phyloP scores from a whole-genome alignment of 202 grass and related monocot genomes.

The Miscanthus sacchariflorus region DNA sequence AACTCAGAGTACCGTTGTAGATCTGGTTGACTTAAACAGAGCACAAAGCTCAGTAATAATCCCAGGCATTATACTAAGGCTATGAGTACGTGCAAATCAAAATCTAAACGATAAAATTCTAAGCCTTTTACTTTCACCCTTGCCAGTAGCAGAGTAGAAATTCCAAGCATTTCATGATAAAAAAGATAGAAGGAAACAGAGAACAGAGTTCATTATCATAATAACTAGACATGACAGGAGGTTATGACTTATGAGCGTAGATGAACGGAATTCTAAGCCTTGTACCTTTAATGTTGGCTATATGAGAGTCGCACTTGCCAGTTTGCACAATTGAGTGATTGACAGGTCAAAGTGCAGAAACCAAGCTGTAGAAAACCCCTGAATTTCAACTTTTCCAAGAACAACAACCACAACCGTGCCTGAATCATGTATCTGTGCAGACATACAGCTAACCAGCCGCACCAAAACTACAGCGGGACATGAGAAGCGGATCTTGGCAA shows the following conservation, averaged over 20 bases:
- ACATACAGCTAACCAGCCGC: background rate
- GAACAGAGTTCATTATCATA: background rate
- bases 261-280: background rate
- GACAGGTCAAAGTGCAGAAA: background rate
- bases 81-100: background rate
- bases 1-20: background rate
- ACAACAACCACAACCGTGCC: background rate
- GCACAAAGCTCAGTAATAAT: background rate
- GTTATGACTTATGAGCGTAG: background rate
- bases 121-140: background rate
- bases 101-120: constrained; percentile 11
- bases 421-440: background rate
- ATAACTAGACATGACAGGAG: background rate
- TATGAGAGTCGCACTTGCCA: background rate
- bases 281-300: too few species aligned
- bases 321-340: background rate
- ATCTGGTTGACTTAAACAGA: constrained; percentile 23
- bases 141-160: background rate
- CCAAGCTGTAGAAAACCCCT: background rate
- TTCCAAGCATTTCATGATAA: background rate
- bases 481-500: background rate
- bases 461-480: background rate
- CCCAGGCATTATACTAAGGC: background rate
- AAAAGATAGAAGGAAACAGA: background rate
- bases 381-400: background rate